These are phyloP conservation scores for Solanum virginianum DNA, from an alignment of 257 asterid genomes.

Conservation along the genomic window DNA sequence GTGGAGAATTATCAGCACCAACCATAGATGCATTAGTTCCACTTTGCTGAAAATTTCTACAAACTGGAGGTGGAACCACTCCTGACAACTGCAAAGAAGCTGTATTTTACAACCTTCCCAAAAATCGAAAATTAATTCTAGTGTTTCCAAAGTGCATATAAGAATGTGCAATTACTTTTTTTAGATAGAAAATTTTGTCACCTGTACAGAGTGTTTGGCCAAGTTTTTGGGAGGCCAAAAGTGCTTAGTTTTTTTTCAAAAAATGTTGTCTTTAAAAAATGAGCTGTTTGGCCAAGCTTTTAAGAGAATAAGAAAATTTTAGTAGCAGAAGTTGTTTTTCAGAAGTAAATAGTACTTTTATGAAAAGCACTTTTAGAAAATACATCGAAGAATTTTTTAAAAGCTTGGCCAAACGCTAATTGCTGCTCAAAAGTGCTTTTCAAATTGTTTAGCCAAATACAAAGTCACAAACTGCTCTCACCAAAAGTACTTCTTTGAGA, in stretches of 20 bases:
- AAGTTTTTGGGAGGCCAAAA: not conserved
- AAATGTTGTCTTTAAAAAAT: not conserved
- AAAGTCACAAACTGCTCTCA: not conserved
- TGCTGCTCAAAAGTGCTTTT: not conserved
- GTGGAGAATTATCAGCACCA: conserved; percentile 66
- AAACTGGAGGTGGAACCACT: conserved; percentile 80
- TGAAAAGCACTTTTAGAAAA: not conserved
- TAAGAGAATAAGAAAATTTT: not conserved
- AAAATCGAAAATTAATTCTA: not conserved
- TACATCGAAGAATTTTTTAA: too few species aligned
- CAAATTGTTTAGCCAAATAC: not conserved
- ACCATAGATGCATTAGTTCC: conserved; percentile 45
- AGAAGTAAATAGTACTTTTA: too few species aligned
- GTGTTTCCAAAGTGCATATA: not conserved
- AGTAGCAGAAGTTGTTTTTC: not conserved
- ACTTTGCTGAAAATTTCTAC: conserved; percentile 61
- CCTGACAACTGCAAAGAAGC: conserved; percentile 68
- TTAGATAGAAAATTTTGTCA: not conserved
- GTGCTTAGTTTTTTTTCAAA: not conserved
- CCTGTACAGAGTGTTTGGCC: not conserved
- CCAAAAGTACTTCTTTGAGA: not conserved
- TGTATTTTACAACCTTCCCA: not conserved
- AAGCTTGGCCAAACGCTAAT: not conserved
- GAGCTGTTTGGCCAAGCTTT: not conserved
- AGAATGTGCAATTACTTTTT: not conserved